A percentile compares a stretch with the other conserved stretches of the same genome.
Conservation (phyloP, 495 filamentous ascomycete genomes). For the Parmelia sp. region DNA sequence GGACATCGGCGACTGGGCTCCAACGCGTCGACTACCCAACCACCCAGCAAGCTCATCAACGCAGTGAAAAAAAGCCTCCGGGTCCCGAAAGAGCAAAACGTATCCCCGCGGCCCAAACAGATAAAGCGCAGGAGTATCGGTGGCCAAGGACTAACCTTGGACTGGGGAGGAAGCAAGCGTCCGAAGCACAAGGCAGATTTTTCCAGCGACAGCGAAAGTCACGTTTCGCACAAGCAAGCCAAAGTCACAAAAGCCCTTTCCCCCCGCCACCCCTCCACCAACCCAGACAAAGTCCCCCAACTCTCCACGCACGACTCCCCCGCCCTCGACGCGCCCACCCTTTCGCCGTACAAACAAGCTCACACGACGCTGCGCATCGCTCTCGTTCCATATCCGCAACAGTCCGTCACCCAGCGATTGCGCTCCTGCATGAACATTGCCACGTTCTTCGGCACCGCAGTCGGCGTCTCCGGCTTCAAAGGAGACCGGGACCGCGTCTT, state of each 20-base stretch:
- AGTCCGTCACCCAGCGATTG: background rate
- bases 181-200: background rate
- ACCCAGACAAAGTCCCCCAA: background rate
- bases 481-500: background rate
- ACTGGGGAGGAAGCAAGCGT: background rate
- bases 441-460: background rate
- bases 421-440: background rate
- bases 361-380: background rate
- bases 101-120: background rate
- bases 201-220: background rate
- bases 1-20: background rate
- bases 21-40: background rate
- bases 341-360: background rate
- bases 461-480: background rate
- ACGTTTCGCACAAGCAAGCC: background rate
- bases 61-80: background rate
- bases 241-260: background rate
- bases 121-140: background rate
- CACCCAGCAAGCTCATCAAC: conserved; percentile 1
- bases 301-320: background rate
- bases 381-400: background rate
- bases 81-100: background rate
- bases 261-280: background rate
- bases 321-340: background rate
- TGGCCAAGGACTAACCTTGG: background rate